Percentiles rank a stretch among this genome's conserved stretches.
Conservation (phyloP, 768 basidiomycete genomes). For the Russula griseocarnosa region DNA sequence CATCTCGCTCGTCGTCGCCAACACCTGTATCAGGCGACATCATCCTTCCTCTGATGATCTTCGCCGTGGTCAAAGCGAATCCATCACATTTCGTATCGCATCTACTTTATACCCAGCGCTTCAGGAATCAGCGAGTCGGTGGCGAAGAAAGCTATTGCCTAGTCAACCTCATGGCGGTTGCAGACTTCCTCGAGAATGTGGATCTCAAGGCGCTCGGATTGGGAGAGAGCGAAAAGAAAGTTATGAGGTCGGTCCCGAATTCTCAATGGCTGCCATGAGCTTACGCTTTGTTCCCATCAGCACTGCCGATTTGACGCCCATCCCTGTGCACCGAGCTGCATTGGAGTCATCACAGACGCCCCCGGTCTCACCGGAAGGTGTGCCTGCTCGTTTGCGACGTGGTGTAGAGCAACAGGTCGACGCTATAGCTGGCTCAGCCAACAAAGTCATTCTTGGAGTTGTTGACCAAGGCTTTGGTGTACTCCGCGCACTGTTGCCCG, state of each 20-base stretch:
- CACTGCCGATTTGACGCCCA: conserved; percentile 76
- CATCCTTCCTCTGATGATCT: conserved; percentile 90
- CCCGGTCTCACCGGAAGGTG: conserved; percentile 42
- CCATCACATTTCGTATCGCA: conserved; percentile 75
- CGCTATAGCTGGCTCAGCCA: conserved; percentile 76
- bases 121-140: conserved; percentile 51
- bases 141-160: conserved; percentile 92
- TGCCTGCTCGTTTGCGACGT: conserved; percentile 57
- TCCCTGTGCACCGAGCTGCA: conserved; percentile 60
- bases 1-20: conserved; percentile 31
- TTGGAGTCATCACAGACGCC: conserved; percentile 41
- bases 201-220: conserved; percentile 71
- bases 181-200: conserved; percentile 93
- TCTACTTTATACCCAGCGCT: conserved; percentile 60
- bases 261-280: background rate
- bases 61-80: conserved; percentile 89
- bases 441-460: conserved; percentile 73
- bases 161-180: conserved; percentile 92
- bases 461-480: conserved; percentile 90
- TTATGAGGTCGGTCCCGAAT: conserved; percentile 48
- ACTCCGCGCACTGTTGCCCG: conserved; percentile 69
- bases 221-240: conserved; percentile 52
- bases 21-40: conserved; percentile 80
- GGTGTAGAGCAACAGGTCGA: conserved; percentile 79
- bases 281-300: conserved; percentile 37